Base-by-base conservation (phyloP, 495 filamentous ascomycete genomes). In the Penicillium psychrofluorescens region DNA sequence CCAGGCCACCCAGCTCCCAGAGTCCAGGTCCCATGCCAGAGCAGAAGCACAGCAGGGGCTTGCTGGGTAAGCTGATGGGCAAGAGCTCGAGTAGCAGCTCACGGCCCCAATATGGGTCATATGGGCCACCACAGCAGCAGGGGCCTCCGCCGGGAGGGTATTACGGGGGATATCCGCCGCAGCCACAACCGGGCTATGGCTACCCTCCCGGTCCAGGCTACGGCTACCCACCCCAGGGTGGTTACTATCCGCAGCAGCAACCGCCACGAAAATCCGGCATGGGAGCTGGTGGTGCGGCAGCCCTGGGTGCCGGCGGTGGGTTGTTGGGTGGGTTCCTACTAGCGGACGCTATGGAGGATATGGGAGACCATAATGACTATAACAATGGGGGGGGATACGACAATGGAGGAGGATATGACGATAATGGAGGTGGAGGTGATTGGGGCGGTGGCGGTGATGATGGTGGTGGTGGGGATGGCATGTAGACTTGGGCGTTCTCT, bases 221-320 rank as follows among this genome's bases (percentile, higher is more conserved):
- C 9, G 68, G 61, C 4, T 65, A 72, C 40, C 60, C 61, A 4
- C 16, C 36, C 7, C 32, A 34, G 6, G 32, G 32, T 11, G 32
- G 32, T 11, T 76, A 75, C 46, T 72, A 68, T 39, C 50, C 54
- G 30, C 54, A 61, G 49, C 63, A 64, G 42, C 63, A 53, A 34
- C 71, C 60, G 36, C 60, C 54, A 5, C 57, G 41, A 36, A 54
- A 49, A 28, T 31, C 37, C 4, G 81, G 83, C 0, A 72, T 88
- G 70, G 86, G 84, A 14, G 69, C 69, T 35, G 78, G 70, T 1
- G 85, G 85, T 36, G 85, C 77, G 22, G 85, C 83, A 8, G 88
- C 86, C 12, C 62, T 91, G 46, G 88, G 88, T 60, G 55, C 87
- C 8, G 88, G 86, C 37, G 88, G 81, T 43, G 88, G 88, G 42